phyloP scores from a whole-genome alignment of 768 basidiomycete species.

The Rhizopogon rudus region DNA sequence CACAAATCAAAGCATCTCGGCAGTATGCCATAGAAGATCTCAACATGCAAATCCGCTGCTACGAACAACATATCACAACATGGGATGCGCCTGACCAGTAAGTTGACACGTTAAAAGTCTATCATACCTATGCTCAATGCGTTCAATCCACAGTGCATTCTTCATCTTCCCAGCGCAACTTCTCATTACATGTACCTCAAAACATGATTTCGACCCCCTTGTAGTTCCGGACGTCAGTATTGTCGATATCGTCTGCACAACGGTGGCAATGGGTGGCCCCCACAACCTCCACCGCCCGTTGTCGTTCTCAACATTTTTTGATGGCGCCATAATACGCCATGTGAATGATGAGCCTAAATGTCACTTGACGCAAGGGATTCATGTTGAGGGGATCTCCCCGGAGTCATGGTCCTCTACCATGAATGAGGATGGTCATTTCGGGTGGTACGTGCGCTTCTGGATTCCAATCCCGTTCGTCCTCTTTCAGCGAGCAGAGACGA shows the following conservation, averaged over 20 bases:
- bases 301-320: constrained; percentile 11
- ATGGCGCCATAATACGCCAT: constrained; percentile 6
- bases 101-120: constrained; percentile 2
- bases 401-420: constrained; percentile 10
- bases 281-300: constrained; percentile 1
- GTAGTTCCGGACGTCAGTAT: constrained; percentile 5
- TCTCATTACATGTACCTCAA: constrained; percentile 13
- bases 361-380: constrained; percentile 8
- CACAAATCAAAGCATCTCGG: too few species aligned
- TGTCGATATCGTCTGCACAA: constrained; percentile 18
- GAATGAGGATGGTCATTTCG: constrained; percentile 16
- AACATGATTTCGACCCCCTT: constrained; percentile 5
- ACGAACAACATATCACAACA: constrained; percentile 16
- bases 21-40: constrained; percentile 8
- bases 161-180: constrained; percentile 19
- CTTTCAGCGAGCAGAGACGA: constrained; percentile 42
- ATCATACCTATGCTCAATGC: background rate
- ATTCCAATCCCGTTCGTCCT: constrained; percentile 44
- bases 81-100: constrained; percentile 20
- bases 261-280: constrained; percentile 5
- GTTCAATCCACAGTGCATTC: constrained; percentile 10
- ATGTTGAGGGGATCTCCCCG: constrained; percentile 10
- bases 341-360: background rate
- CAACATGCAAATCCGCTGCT: constrained; percentile 7
- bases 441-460: constrained; percentile 36